These are phyloP conservation scores for Zygotorulaspora danielsina DNA, from an alignment of 805 yeast genomes.

Conservation along the genomic window DNA sequence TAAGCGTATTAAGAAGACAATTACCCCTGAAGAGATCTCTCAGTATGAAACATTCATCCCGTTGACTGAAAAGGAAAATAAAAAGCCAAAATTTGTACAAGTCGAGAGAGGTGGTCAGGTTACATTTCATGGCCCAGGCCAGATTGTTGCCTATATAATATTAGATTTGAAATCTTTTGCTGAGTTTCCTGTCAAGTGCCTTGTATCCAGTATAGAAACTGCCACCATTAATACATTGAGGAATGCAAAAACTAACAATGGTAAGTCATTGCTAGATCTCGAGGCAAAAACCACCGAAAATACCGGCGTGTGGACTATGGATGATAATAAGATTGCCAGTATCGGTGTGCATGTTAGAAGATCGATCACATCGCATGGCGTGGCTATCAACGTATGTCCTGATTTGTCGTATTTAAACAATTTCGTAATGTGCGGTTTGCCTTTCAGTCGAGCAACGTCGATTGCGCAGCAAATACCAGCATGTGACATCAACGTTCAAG, in stretches of 20 bases:
- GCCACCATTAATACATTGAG: constrained; percentile 48
- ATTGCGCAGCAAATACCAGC: constrained; percentile 36
- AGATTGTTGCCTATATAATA: constrained; percentile 78
- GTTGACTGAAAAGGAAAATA: constrained; percentile 24
- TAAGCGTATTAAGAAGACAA: constrained; percentile 61
- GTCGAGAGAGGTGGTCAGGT: constrained; percentile 92
- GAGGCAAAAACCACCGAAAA: constrained; percentile 49
- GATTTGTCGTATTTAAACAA: constrained; percentile 67
- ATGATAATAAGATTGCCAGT: constrained; percentile 68
- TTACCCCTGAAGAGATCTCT: constrained; percentile 34
- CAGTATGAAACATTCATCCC: constrained; percentile 26
- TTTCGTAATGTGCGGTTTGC: constrained; percentile 82
- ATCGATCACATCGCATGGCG: constrained; percentile 83
- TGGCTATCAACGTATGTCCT: constrained; percentile 73
- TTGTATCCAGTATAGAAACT: constrained; percentile 58
- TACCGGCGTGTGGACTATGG: constrained; percentile 84
- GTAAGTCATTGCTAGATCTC: constrained; percentile 17
- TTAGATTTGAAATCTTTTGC: constrained; percentile 61
- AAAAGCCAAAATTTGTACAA: constrained; percentile 65
- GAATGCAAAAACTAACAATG: constrained; percentile 9
- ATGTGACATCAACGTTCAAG: constrained; percentile 27
- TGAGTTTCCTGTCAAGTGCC: constrained; percentile 57
- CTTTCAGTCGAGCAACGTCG: constrained; percentile 55
- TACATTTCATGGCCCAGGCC: constrained; percentile 97
- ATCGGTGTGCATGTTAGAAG: constrained; percentile 85